Conservation (phyloP, 2,329 filamentous ascomycete genomes). For the Fusarium sp. region DNA sequence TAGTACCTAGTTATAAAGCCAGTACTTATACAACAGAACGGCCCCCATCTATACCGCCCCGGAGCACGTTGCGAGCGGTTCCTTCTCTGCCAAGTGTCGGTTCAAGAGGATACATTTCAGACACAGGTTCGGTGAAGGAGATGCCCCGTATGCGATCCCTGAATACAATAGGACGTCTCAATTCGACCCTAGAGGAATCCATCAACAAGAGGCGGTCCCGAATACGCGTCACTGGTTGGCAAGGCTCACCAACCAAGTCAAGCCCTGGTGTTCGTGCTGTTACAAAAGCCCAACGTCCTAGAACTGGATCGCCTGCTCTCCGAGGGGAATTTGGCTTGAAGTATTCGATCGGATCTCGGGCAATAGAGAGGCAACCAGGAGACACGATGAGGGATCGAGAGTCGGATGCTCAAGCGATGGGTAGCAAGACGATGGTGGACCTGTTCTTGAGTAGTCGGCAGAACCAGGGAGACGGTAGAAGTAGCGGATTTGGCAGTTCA, state of each 20-base stretch:
- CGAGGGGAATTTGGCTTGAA: constrained; percentile 6
- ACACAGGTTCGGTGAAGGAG: background rate
- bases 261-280: constrained; percentile 42
- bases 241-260: constrained; percentile 44
- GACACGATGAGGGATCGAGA: constrained; percentile 10
- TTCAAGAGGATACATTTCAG: background rate
- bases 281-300: constrained; percentile 29
- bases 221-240: constrained; percentile 30
- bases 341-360: constrained; percentile 1
- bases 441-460: constrained; percentile 64
- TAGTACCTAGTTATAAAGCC: constrained; percentile 8
- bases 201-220: constrained; percentile 39
- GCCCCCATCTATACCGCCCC: constrained; percentile 29
- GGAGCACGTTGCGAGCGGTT: constrained; percentile 39
- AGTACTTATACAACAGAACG: background rate
- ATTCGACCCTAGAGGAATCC: constrained; percentile 33
- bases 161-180: constrained; percentile 38
- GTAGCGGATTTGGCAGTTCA: constrained; percentile 44
- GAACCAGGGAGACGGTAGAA: constrained; percentile 54
- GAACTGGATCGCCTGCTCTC: constrained; percentile 9
- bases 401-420: constrained; percentile 52
- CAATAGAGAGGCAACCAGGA: constrained; percentile 9
- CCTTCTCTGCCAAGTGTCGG: constrained; percentile 44
- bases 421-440: constrained; percentile 66
- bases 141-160: constrained; percentile 44